These are phyloP conservation scores for Hansenula sp. DNA, from an alignment of 1,139 yeast species.

Conservation along the genomic window DNA sequence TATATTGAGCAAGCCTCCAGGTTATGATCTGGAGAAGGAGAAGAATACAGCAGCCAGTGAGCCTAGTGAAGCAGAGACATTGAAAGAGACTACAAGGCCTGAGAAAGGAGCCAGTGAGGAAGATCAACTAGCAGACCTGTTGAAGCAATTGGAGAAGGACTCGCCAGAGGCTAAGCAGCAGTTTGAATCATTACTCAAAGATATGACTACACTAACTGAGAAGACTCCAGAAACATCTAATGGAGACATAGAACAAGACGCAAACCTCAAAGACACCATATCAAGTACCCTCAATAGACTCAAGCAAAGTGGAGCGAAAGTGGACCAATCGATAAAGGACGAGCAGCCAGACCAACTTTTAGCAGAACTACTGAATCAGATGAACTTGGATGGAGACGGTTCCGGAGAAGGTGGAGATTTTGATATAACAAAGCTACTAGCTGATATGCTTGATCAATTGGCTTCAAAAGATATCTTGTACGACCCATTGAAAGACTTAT, in stretches of 20 bases:
- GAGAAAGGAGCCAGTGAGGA: constrained; percentile 21
- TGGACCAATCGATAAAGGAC: constrained; percentile 55
- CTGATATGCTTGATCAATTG: constrained; percentile 78
- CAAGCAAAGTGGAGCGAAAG: constrained; percentile 61
- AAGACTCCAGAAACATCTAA: constrained; percentile 6
- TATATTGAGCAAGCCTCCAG: constrained; percentile 50
- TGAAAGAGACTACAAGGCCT: neutral
- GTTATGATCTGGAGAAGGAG: constrained; percentile 5
- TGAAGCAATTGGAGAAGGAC: constrained; percentile 52
- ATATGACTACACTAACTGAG: constrained; percentile 35
- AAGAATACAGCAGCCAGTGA: constrained; percentile 4
- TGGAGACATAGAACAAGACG: constrained; percentile 20
- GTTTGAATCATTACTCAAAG: constrained; percentile 48
- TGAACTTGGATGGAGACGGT: constrained; percentile 30
- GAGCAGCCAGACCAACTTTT: constrained; percentile 54
- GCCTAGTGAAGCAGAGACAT: constrained; percentile 4
- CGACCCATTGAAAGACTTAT: constrained; percentile 83
- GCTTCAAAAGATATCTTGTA: constrained; percentile 83
- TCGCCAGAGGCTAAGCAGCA: constrained; percentile 60
- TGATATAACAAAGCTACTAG: constrained; percentile 60
- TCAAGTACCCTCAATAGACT: constrained; percentile 78
- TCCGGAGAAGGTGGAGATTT: constrained; percentile 39
- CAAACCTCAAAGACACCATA: constrained; percentile 69
- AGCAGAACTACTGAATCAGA: constrained; percentile 44
- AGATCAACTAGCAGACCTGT: constrained; percentile 41